Percentiles rank a stretch among this genome's conserved stretches.
Evolutionary conservation across 1,139 yeast genomes (phyloP).

Genomic region (Blastobotrys proliferans): DNA sequence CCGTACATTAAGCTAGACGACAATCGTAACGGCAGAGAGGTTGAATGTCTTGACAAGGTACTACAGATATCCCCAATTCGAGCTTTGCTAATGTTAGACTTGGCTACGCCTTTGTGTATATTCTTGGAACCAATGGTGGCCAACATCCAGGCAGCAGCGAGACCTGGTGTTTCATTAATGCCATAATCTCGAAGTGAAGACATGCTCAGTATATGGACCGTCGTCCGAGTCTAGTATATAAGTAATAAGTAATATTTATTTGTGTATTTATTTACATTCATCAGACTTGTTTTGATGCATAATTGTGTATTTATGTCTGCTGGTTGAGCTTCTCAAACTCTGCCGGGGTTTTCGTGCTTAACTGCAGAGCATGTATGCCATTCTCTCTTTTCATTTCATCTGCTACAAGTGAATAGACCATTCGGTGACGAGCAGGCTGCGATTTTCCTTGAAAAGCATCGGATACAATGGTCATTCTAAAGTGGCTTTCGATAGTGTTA

Average conservation of each 20-base stretch:
- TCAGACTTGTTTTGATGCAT: too few species aligned
- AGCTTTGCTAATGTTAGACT: slow-evolving; percentile 8
- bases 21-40: slow-evolving; percentile 11
- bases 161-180: too few species aligned
- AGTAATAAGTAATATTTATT: too few species aligned
- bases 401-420: slow-evolving; percentile 62
- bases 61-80: slow-evolving; percentile 9
- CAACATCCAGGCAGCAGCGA: slow-evolving; percentile 21
- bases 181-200: too few species aligned
- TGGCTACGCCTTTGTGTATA: slow-evolving; percentile 6
- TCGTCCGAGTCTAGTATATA: too few species aligned
- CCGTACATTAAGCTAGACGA: slow-evolving; percentile 16
- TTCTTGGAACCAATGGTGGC: slow-evolving; percentile 18
- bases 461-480: slow-evolving; percentile 62
- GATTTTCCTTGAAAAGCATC: slow-evolving; percentile 61
- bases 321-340: slow-evolving; percentile 7
- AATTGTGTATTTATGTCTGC: too few species aligned
- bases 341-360: slow-evolving; percentile 71
- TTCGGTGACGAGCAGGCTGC: slow-evolving; percentile 74
- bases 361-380: slow-evolving; percentile 87
- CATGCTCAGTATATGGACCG: too few species aligned
- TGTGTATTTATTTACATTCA: neutral
- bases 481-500: slow-evolving; percentile 82
- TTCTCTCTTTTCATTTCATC: slow-evolving; percentile 61
- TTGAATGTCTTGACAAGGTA: neutral